phyloP scores from a whole-genome alignment of 345 rosid species.

The Lenwebbia sp. region DNA sequence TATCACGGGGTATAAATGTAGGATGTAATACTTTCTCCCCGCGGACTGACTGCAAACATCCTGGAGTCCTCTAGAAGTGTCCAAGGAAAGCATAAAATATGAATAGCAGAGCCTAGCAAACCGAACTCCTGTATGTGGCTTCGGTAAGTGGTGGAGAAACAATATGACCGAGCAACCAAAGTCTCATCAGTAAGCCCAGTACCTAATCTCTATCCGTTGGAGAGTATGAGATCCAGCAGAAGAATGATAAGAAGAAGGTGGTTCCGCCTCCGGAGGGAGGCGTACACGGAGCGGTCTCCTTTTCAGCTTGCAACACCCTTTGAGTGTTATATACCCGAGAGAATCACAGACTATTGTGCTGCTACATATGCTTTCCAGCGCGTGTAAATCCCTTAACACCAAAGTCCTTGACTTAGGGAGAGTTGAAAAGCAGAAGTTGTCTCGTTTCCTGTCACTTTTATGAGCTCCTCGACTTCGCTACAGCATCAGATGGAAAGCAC shows the following conservation, averaged over 20 bases:
- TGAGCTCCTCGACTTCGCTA: background rate
- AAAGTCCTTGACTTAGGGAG: background rate
- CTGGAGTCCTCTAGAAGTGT: background rate
- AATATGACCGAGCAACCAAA: background rate
- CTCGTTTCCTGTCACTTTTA: background rate
- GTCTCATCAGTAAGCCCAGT: background rate
- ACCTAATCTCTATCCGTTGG: background rate
- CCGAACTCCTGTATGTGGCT: background rate
- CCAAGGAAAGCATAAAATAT: background rate
- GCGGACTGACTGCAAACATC: background rate
- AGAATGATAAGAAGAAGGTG: background rate
- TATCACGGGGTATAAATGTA: background rate
- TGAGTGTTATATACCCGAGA: background rate
- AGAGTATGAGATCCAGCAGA: background rate
- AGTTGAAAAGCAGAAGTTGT: background rate
- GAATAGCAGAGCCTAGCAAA: background rate
- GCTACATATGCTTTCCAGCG: background rate
- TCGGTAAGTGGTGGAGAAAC: background rate
- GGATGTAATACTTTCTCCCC: background rate
- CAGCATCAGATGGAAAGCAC: background rate
- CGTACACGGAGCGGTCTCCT: background rate
- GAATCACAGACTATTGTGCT: background rate
- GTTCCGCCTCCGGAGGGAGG: background rate
- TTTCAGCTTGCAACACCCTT: background rate
- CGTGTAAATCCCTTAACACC: background rate